Percentiles rank a stretch among this genome's conserved stretches.
phyloP scores from a whole-genome alignment of 176 grass and related monocot genomes.

The Musa itinerans region DNA sequence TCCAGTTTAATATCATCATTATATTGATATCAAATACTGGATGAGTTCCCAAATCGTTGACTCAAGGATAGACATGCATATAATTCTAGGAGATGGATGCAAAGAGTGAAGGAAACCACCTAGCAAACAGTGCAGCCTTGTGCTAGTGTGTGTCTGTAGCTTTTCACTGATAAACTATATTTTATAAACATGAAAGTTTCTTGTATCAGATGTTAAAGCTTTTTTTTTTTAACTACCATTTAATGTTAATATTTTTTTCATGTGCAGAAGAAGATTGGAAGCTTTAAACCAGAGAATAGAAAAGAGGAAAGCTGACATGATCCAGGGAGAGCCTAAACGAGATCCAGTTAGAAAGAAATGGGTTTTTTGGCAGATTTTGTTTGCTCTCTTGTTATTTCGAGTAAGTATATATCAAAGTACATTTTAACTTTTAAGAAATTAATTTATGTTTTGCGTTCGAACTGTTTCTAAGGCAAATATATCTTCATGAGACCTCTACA shows the following conservation, averaged over 20 bases:
- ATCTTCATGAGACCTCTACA: too few species aligned
- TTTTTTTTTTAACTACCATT: not conserved
- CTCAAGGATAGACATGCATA: too few species aligned
- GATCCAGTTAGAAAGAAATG: conserved; percentile 26
- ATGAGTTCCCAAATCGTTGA: too few species aligned
- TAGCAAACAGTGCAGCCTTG: too few species aligned
- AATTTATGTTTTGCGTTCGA: too few species aligned
- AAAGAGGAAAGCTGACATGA: conserved; percentile 31
- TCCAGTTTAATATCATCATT: too few species aligned
- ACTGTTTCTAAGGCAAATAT: too few species aligned
- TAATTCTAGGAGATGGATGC: too few species aligned
- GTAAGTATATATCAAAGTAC: not conserved
- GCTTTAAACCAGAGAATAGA: conserved; percentile 56
- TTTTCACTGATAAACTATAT: not conserved
- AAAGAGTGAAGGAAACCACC: too few species aligned
- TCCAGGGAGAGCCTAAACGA: conserved; percentile 20
- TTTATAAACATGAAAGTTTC: not conserved
- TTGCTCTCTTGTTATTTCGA: not conserved
- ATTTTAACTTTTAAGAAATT: not conserved
- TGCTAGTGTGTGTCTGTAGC: too few species aligned
- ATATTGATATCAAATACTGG: too few species aligned
- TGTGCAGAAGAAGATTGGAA: conserved; percentile 65
- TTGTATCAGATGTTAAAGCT: not conserved
- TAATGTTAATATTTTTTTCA: not conserved
- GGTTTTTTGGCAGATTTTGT: conserved; percentile 27